phyloP scores from a whole-genome alignment of 495 filamentous ascomycete species.

The Massariosphaeria phaeospora region DNA sequence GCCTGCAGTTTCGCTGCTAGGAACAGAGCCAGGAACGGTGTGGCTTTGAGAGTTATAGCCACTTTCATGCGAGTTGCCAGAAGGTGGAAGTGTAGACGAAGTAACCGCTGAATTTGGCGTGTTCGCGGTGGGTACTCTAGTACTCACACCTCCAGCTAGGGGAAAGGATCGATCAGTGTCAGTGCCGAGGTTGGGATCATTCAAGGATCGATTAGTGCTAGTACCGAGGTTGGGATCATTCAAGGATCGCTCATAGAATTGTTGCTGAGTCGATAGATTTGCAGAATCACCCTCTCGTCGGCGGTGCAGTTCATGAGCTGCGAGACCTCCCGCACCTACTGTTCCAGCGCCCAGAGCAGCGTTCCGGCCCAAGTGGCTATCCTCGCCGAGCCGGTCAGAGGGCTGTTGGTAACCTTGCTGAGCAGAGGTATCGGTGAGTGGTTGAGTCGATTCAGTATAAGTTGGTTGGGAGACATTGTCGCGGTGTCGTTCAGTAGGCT shows the following conservation, averaged over 20 bases:
- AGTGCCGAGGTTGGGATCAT: no score
- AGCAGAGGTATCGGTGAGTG: neutral
- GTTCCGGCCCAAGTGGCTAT: neutral
- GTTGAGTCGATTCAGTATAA: neutral
- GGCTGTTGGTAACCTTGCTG: neutral
- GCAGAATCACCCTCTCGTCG: neutral
- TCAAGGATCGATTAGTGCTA: no score
- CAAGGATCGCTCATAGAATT: neutral
- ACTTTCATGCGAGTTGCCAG: no score
- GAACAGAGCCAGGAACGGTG: neutral
- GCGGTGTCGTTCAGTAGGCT: no score
- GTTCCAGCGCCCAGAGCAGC: neutral
- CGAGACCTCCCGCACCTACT: neutral
- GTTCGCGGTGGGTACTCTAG: no score
- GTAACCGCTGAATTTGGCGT: no score
- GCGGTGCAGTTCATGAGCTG: neutral
- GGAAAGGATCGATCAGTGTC: constrained; percentile 21
- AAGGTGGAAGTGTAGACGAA: no score
- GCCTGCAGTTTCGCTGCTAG: neutral
- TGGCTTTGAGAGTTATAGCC: no score
- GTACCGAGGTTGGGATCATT: no score
- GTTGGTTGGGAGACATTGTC: no score
- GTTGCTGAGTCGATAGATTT: neutral
- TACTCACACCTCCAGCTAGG: constrained; percentile 17
- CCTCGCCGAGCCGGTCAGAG: neutral